Evolutionary conservation across 441 rosid species (phyloP), one percentile per base, ranked within the genome.

Genomic region (Manihot esculenta): DNA sequence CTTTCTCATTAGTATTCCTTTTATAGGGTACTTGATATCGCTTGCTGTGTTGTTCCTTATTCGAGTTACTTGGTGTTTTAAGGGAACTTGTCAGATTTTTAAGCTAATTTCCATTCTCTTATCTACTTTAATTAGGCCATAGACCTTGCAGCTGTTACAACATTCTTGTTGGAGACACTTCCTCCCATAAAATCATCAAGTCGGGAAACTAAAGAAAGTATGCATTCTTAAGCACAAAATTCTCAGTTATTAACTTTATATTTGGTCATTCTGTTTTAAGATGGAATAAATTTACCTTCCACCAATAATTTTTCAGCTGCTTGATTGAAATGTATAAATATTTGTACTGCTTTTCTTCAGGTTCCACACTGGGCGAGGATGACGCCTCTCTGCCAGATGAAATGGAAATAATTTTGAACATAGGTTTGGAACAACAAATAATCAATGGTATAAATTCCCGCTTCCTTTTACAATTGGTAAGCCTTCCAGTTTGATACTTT

Each of bases 381-480:
- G 97, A 87, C 75, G 78, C 80, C 88, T 56, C 66, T 62, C 50
- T 73, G 41, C 79, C 76, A 75, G 97, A 90, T 75, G 89, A 83
- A 64, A 86, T 71, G 76, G 89, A 79, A 68, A 56, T 80, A 79
- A 82, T 76, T 77, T 77, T 93, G 82, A 78, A 89, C 74, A 69
- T 49, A 72, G 83, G 82, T 78, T 79, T 96, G 84, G 88, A 87
- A 73, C 77, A 77, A 70, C 96, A 89, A 84, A 93, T 96, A 77
- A 81, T 71, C 62, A 84, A 84, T 82, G 93, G 94, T 62, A 83
- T 96, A 68, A 88, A 87, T 79, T 84, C 99, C 44, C 86, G 88
- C 56, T 96, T 96, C 80, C 93, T 96, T 68, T 80, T 89, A 84
- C 99, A 93, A 81, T 82, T 96, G 94, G 99, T 96, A 87, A 70